A percentile compares a stretch with the other conserved stretches of the same genome.
Conservation (phyloP, 495 filamentous ascomycete species). For the Talaromyces borbonicus region DNA sequence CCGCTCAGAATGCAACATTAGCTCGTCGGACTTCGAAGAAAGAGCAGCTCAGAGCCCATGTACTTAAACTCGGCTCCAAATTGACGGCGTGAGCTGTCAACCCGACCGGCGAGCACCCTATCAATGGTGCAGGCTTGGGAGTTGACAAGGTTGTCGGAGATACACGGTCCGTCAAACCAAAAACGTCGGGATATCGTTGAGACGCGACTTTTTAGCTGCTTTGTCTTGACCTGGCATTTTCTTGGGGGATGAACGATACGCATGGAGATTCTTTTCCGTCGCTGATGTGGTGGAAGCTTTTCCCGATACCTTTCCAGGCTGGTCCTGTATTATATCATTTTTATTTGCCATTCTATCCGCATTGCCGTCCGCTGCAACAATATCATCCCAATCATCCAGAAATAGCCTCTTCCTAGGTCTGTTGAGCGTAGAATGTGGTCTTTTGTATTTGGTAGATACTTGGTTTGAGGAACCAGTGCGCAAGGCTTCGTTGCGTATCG, state of each 20-base stretch:
- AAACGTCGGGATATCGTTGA: conserved; percentile 40
- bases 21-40: conserved; percentile 20
- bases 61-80: conserved; percentile 26
- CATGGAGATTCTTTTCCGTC: background rate
- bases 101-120: too few relatives aligned
- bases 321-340: conserved; percentile 6
- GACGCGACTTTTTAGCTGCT: conserved; percentile 22
- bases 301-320: conserved; percentile 5
- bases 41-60: conserved; percentile 24
- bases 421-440: background rate
- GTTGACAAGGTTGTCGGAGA: too few relatives aligned
- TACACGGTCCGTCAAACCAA: conserved; percentile 21
- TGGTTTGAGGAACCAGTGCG: too few relatives aligned
- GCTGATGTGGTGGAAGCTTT: conserved; percentile 1
- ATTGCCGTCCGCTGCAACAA: conserved; percentile 23
- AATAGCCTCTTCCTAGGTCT: conserved; percentile 14
- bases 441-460: background rate
- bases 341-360: conserved; percentile 9
- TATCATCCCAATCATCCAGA: conserved; percentile 36
- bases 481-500: too few relatives aligned
- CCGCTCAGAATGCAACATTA: conserved; percentile 17
- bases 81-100: conserved; percentile 6
- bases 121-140: too few relatives aligned
- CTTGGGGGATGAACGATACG: conserved; percentile 5
- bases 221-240: conserved; percentile 14